Percentiles rank a stretch among this genome's conserved stretches.
Evolutionary conservation across 371 early-diverging fungal genomes (phyloP).

Genomic region (Fennellomyces sp.): DNA sequence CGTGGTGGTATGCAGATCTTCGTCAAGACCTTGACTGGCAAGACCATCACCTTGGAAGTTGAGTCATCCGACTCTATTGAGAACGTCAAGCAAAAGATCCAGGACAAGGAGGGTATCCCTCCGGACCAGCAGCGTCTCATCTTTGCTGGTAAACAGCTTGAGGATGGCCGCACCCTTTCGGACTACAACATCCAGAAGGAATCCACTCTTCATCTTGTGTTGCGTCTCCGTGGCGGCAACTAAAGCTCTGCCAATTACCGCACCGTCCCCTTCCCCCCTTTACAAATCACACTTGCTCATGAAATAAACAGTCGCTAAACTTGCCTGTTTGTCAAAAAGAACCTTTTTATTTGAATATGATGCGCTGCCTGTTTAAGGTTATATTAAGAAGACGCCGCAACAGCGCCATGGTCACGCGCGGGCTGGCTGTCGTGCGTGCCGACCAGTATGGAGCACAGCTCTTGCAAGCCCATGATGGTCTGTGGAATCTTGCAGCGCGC

Average conservation of each 20-base stretch:
- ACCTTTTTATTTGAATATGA: not conserved
- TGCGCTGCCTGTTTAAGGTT: no score
- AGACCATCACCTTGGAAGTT: constrained; percentile 94
- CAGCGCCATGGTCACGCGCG: not conserved
- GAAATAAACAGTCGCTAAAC: no score
- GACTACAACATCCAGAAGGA: constrained; percentile 77
- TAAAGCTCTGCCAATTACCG: constrained; percentile 73
- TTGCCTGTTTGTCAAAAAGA: constrained; percentile 82
- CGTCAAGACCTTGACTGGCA: constrained; percentile 89
- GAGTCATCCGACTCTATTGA: constrained; percentile 89
- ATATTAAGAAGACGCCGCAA: not conserved
- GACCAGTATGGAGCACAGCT: constrained; percentile 18
- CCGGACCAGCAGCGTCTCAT: constrained; percentile 88
- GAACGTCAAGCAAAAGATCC: constrained; percentile 93
- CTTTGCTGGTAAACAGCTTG: constrained; percentile 85
- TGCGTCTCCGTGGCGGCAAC: constrained; percentile 86
- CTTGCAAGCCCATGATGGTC: constrained; percentile 31
- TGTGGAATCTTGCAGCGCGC: constrained; percentile 15
- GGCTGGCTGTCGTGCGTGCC: not conserved
- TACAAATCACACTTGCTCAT: no score
- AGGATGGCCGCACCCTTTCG: constrained; percentile 80
- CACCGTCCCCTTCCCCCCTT: constrained; percentile 85
- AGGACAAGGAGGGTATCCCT: constrained; percentile 96
- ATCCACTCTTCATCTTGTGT: constrained; percentile 91
- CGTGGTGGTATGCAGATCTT: constrained; percentile 70